Percentiles rank a stretch among this genome's conserved stretches.
Conservation (phyloP, 1,284 basidiomycete genomes). For the Microbotryum silenes-acaulis region DNA sequence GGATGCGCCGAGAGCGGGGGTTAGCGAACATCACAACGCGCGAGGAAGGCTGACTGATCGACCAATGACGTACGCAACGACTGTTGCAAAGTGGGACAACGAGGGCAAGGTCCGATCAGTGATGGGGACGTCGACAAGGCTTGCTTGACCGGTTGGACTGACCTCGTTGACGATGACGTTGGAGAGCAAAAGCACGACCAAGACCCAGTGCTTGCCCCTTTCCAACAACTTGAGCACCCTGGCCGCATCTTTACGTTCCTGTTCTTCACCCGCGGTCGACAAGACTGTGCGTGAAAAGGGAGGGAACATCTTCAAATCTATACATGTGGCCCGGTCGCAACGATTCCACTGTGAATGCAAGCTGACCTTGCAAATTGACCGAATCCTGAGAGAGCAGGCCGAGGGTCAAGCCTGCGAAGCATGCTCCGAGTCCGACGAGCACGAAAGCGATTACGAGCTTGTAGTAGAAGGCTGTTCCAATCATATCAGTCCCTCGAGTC, state of each 20-base stretch:
- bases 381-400: constrained; percentile 52
- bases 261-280: constrained; percentile 41
- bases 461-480: constrained; percentile 16
- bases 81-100: background rate
- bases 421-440: constrained; percentile 16
- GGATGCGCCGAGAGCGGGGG: constrained; percentile 7
- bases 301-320: constrained; percentile 55
- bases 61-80: background rate
- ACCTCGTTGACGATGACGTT: constrained; percentile 45
- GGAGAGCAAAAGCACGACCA: constrained; percentile 41
- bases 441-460: constrained; percentile 18
- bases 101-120: background rate
- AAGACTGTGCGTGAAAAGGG: constrained; percentile 55
- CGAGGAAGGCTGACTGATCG: constrained; percentile 1
- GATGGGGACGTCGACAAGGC: constrained; percentile 63
- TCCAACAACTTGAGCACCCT: constrained; percentile 43
- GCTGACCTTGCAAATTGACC: constrained; percentile 57
- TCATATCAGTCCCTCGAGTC: background rate
- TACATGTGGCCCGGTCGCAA: background rate
- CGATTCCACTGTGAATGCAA: background rate
- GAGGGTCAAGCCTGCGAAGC: constrained; percentile 47
- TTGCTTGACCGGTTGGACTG: constrained; percentile 57
- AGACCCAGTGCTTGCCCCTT: constrained; percentile 38
- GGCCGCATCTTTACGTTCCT: constrained; percentile 36
- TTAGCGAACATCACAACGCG: background rate